These are phyloP conservation scores for Dactylellina haptotyla DNA, from an alignment of 2,329 filamentous ascomycete species.

Conservation along the genomic window DNA sequence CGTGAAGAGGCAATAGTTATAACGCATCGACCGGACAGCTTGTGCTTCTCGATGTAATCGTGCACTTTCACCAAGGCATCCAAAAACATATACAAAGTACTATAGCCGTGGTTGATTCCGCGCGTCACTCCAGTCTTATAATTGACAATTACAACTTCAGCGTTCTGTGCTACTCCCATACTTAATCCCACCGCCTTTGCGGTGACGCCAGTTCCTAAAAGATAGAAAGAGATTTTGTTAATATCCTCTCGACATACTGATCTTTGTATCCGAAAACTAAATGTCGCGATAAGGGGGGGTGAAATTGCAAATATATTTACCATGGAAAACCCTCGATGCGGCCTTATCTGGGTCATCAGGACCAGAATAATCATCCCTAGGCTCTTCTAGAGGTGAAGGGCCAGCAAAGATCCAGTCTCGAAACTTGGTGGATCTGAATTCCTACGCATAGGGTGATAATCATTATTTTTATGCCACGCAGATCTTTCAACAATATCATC, in stretches of 20 bases:
- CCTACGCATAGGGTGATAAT: too few species aligned
- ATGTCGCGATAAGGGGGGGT: too few species aligned
- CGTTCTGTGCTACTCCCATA: neutral
- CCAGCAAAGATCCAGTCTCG: slow-evolving; percentile 16
- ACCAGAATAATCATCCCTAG: neutral
- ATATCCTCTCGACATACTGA: too few species aligned
- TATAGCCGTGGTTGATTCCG: neutral
- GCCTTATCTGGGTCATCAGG: neutral
- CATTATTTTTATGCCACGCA: too few species aligned
- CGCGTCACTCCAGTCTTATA: neutral
- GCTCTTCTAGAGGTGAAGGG: neutral
- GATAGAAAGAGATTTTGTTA: too few species aligned
- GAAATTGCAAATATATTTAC: too few species aligned
- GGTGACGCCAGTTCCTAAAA: too few species aligned
- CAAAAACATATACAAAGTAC: too few species aligned
- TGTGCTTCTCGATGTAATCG: slow-evolving; percentile 1
- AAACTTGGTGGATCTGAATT: slow-evolving; percentile 15
- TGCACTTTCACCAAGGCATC: neutral
- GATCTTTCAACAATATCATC: too few species aligned
- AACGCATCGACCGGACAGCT: neutral
- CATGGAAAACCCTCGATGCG: too few species aligned
- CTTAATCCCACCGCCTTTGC: neutral
- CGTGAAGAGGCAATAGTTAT: neutral
- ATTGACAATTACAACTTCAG: slow-evolving; percentile 1
- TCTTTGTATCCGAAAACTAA: too few species aligned